Conservation (phyloP, 495 filamentous ascomycete species). For the Hypoxylon trugodes region DNA sequence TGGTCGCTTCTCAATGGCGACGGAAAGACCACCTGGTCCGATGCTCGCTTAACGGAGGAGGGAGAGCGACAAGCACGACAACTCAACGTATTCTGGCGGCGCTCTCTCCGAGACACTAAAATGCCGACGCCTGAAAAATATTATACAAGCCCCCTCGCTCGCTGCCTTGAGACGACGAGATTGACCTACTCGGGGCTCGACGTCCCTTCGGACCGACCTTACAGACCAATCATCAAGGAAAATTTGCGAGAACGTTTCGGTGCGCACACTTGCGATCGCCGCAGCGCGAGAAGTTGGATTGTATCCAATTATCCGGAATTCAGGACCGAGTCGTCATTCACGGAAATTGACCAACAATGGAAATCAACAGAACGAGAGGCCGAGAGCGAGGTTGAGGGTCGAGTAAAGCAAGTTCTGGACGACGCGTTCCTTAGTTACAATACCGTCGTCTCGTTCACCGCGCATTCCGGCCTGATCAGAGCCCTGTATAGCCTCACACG, state of each 20-base stretch:
- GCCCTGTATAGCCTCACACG: conserved; percentile 35
- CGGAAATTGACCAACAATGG: conserved; percentile 70
- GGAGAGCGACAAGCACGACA: conserved; percentile 69
- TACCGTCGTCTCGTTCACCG: conserved; percentile 42
- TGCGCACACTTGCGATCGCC: conserved; percentile 82
- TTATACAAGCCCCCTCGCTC: conserved; percentile 74
- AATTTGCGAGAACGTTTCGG: conserved; percentile 75
- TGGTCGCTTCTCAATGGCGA: conserved; percentile 78
- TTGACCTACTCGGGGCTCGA: conserved; percentile 60
- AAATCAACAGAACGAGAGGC: conserved; percentile 46
- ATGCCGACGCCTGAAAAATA: conserved; percentile 72
- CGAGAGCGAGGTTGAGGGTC: conserved; percentile 33
- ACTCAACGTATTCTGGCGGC: conserved; percentile 71
- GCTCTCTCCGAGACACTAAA: conserved; percentile 56
- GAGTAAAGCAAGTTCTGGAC: conserved; percentile 39
- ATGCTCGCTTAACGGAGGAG: conserved; percentile 69
- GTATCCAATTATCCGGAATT: conserved; percentile 63
- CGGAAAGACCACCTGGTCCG: conserved; percentile 69
- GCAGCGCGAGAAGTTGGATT: conserved; percentile 67
- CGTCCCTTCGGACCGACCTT: conserved; percentile 46
- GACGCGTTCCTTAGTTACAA: conserved; percentile 43
- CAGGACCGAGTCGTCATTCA: conserved; percentile 69
- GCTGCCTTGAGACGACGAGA: conserved; percentile 71
- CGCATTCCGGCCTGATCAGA: conserved; percentile 44
- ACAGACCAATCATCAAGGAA: conserved; percentile 73